Base-by-base conservation (phyloP, 2,329 filamentous ascomycete genomes). In the Setomelanomma holmii region DNA sequence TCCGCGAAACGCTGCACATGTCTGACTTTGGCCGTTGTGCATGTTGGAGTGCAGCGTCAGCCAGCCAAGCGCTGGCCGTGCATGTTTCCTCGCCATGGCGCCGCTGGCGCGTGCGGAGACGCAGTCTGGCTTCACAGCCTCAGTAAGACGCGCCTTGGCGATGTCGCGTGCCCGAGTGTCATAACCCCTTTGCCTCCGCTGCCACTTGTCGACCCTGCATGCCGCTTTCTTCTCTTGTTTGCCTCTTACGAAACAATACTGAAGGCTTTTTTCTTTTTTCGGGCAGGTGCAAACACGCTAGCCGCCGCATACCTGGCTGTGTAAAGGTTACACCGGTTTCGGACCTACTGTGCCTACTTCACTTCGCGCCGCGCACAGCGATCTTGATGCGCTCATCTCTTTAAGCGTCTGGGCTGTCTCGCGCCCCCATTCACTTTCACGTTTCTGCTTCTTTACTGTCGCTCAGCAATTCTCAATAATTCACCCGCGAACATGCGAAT, bases 401-500 rank as follows among this genome's bases (percentile, higher is more conserved):
- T 42, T 49, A 49, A 42, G 45, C 30, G 39, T 34, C 45, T 49
- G 30, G 27, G 20, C 45, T 49, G 38, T 42, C 33, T 19, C 21
- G 39, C 22, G 39, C 46, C 39, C 30, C 12, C 40, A 21, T 30
- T 38, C 33, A 30, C 22, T 42, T 10, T 16, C 21, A 40, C 39
- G 16, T 30, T 55, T 47, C 51, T 40, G 45, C 44, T 39, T 51
- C 40, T 48, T 45, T 46, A 40, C 40, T 56, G 41, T 38, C 45
- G 36, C 49, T 38, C 12, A n/a, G n/a, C n/a, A 10, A 53, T 21
- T 41, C 27, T 30, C 27, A 30, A 14, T 30, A 30, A 36, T 30
- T 49, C 51, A 19, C 27, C 41, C 44, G 52, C 49, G 41, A 53
- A 44, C 48, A 74, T 74, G 71, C 60, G 36, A 51, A 53, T 57